Evolutionary conservation across 2,329 filamentous ascomycete genomes (phyloP).

Genomic region (Aspergillus ibericus): DNA sequence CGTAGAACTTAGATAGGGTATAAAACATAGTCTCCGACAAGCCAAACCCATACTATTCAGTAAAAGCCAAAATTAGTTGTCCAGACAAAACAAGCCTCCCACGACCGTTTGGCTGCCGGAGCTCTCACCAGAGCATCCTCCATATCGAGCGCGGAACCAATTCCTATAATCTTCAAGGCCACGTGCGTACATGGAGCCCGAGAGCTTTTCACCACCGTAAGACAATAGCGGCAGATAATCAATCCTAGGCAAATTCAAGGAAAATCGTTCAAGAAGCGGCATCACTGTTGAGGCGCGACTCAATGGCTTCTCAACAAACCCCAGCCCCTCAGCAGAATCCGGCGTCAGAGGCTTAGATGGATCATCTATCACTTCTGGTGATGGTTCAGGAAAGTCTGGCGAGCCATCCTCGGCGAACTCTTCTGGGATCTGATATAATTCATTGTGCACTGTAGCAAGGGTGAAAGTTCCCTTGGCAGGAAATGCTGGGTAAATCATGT

Average conservation of each 20-base stretch:
- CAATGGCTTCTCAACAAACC: slow-evolving; percentile 25
- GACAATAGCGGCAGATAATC: slow-evolving; percentile 59
- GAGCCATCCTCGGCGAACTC: slow-evolving; percentile 47
- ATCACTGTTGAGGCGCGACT: slow-evolving; percentile 48
- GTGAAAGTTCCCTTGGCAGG: slow-evolving; percentile 47
- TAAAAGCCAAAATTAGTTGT: slow-evolving; percentile 23
- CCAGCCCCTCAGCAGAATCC: slow-evolving; percentile 9
- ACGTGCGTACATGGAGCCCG: slow-evolving; percentile 40
- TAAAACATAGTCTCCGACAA: neutral
- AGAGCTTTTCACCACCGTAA: slow-evolving; percentile 58
- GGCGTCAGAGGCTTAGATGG: slow-evolving; percentile 16
- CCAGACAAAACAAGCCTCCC: slow-evolving; percentile 66
- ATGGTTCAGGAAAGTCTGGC: neutral
- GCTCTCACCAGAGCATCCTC: slow-evolving; percentile 58
- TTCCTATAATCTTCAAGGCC: slow-evolving; percentile 55
- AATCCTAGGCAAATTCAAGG: slow-evolving; percentile 51
- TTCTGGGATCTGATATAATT: slow-evolving; percentile 72
- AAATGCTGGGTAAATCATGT: slow-evolving; percentile 73
- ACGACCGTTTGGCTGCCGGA: slow-evolving; percentile 40
- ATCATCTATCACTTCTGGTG: slow-evolving; percentile 17
- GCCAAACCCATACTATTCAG: neutral
- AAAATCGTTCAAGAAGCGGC: slow-evolving; percentile 48
- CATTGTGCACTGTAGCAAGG: slow-evolving; percentile 73
- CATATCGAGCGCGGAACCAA: slow-evolving; percentile 63
- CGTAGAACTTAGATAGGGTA: neutral